A percentile compares a stretch with the other conserved stretches of the same genome.
Evolutionary conservation across 2,329 filamentous ascomycete species (phyloP).

Genomic region (Penicillium sclerotigenum): DNA sequence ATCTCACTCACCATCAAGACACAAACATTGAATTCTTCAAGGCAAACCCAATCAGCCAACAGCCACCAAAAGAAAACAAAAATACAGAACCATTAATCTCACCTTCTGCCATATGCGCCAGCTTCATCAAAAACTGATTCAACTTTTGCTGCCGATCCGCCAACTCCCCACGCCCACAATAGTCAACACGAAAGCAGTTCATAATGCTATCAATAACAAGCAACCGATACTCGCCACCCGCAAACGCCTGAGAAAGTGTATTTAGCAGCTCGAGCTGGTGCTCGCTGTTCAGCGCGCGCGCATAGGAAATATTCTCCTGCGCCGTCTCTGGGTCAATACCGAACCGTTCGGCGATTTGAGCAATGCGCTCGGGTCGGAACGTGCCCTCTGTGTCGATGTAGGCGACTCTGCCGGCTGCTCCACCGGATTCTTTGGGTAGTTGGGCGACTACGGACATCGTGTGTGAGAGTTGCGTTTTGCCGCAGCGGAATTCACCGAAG

Average conservation of each 20-base stretch:
- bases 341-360: conserved; percentile 65
- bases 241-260: conserved; percentile 59
- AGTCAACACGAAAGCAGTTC: conserved; percentile 67
- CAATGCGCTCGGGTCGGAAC: conserved; percentile 64
- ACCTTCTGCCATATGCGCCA: conserved; percentile 64
- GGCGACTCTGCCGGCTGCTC: conserved; percentile 66
- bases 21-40: conserved; percentile 63
- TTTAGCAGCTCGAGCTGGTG: conserved; percentile 64
- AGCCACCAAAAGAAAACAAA: not conserved
- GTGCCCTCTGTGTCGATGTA: conserved; percentile 67
- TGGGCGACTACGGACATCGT: conserved; percentile 66
- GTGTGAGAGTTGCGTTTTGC: conserved; percentile 67
- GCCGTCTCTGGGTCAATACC: conserved; percentile 57
- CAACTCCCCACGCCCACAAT: conserved; percentile 63
- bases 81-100: conserved; percentile 5
- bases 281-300: conserved; percentile 64
- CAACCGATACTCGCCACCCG: conserved; percentile 61
- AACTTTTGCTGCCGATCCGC: conserved; percentile 67
- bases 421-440: conserved; percentile 56
- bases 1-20: conserved; percentile 55
- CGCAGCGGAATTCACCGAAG: conserved; percentile 51
- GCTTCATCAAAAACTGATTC: conserved; percentile 61
- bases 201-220: conserved; percentile 69
- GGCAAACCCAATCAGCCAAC: conserved; percentile 5
- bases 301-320: conserved; percentile 66